Percentiles rank a stretch among this genome's conserved stretches.
These are phyloP conservation scores for Zygotorulaspora mrakii DNA, from an alignment of 1,139 yeast species.

Conservation along the genomic window DNA sequence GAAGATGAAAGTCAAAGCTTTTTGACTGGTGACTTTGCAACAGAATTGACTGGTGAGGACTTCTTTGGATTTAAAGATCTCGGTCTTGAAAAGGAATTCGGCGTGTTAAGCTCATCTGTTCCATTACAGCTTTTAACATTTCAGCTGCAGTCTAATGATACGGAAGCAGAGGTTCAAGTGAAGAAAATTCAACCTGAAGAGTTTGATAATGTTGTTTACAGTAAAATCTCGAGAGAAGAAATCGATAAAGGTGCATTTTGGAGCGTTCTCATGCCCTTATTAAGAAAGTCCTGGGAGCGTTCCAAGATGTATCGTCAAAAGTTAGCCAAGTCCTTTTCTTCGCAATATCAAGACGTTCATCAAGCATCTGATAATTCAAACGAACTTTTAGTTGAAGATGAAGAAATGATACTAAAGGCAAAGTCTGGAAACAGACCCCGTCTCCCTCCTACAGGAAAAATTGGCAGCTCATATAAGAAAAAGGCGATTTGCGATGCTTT, in stretches of 20 bases:
- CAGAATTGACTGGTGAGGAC: slow-evolving; percentile 82
- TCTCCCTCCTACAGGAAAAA: slow-evolving; percentile 91
- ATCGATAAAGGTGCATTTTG: slow-evolving; percentile 53
- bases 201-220: slow-evolving; percentile 50
- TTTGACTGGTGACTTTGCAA: slow-evolving; percentile 89
- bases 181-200: slow-evolving; percentile 60
- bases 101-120: slow-evolving; percentile 77
- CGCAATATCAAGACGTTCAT: slow-evolving; percentile 40
- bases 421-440: slow-evolving; percentile 78
- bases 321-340: slow-evolving; percentile 47
- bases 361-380: slow-evolving; percentile 44
- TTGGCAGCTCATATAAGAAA: slow-evolving; percentile 60
- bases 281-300: slow-evolving; percentile 49
- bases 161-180: slow-evolving; percentile 44
- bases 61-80: slow-evolving; percentile 94
- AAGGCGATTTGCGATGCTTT: slow-evolving; percentile 52
- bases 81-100: slow-evolving; percentile 90
- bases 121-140: slow-evolving; percentile 71
- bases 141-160: slow-evolving; percentile 68
- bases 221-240: slow-evolving; percentile 49
- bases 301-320: slow-evolving; percentile 47
- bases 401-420: slow-evolving; percentile 67
- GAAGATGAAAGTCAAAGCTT: slow-evolving; percentile 91
- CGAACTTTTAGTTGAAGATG: slow-evolving; percentile 61
- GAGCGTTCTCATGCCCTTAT: slow-evolving; percentile 49